Evolutionary conservation across 495 filamentous ascomycete genomes (phyloP).

Genomic region (Talaromyces ruber): DNA sequence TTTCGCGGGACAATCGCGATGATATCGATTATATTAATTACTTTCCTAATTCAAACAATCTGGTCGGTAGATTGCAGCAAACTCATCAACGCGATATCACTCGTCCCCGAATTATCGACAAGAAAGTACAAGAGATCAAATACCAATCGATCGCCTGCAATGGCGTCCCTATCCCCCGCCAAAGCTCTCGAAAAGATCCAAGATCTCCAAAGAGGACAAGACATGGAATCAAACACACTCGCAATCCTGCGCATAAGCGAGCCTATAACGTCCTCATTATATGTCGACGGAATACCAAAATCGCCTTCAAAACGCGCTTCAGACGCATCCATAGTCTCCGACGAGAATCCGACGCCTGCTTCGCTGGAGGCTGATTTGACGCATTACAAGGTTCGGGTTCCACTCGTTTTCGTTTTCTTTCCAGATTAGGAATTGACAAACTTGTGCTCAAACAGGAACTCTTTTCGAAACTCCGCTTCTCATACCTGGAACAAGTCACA

Average conservation of each 20-base stretch:
- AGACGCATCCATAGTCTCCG: constrained; percentile 55
- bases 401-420: not conserved
- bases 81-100: no score
- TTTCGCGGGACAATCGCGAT: not conserved
- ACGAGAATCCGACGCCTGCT: constrained; percentile 63
- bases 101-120: no score
- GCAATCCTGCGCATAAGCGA: constrained; percentile 71
- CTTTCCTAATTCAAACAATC: no score
- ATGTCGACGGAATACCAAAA: constrained; percentile 19
- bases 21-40: not conserved
- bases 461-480: constrained; percentile 93
- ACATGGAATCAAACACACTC: constrained; percentile 45
- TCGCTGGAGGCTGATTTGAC: constrained; percentile 76
- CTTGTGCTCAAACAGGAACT: constrained; percentile 54
- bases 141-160: constrained; percentile 2
- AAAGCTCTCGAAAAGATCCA: constrained; percentile 18
- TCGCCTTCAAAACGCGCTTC: constrained; percentile 51
- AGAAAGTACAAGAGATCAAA: not conserved
- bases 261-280: constrained; percentile 47
- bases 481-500: constrained; percentile 71
- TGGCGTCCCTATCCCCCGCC: constrained; percentile 16
- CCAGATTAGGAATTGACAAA: not conserved
- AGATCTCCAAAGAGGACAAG: constrained; percentile 31
- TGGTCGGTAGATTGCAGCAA: no score
- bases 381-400: constrained; percentile 80